Conservation (phyloP, 2,329 filamentous ascomycete genomes). For the Alternaria alternata region DNA sequence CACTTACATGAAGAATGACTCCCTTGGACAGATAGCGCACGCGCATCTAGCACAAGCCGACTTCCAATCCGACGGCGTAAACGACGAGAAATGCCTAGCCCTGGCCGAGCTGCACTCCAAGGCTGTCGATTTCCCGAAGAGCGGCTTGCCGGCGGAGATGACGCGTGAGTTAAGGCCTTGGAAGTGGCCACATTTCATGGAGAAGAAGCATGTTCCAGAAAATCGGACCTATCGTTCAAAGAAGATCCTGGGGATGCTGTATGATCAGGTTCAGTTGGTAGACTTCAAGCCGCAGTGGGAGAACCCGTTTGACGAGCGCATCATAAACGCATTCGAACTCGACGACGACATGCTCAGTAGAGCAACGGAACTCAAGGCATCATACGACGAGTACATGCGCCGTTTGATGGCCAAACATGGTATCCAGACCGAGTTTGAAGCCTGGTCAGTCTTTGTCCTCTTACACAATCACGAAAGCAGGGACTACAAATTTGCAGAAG, state of each 20-base stretch:
- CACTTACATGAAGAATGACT: constrained; percentile 90
- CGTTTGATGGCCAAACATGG: constrained; percentile 86
- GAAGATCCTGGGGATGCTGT: constrained; percentile 81
- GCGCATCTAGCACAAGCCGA: constrained; percentile 85
- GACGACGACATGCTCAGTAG: constrained; percentile 63
- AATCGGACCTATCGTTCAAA: constrained; percentile 69
- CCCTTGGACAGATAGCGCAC: constrained; percentile 78
- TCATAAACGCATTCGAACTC: constrained; percentile 70
- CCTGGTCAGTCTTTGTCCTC: constrained; percentile 87
- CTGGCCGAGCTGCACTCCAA: constrained; percentile 85
- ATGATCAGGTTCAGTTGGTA: constrained; percentile 74
- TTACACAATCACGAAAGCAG: constrained; percentile 73
- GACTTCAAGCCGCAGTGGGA: constrained; percentile 78
- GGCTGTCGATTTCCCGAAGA: constrained; percentile 95
- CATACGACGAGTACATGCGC: constrained; percentile 79
- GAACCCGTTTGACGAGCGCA: constrained; percentile 76
- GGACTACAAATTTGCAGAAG: constrained; percentile 89
- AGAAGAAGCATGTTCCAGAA: constrained; percentile 63
- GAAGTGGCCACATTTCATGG: constrained; percentile 87
- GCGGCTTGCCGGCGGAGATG: constrained; percentile 79
- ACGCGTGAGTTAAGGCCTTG: constrained; percentile 65
- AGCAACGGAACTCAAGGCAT: constrained; percentile 72
- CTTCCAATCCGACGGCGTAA: constrained; percentile 66
- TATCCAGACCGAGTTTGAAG: constrained; percentile 87
- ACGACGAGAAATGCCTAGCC: constrained; percentile 70